Conservation (phyloP, 192 early-diverging fungal species). For the Oehlia diaphana region DNA sequence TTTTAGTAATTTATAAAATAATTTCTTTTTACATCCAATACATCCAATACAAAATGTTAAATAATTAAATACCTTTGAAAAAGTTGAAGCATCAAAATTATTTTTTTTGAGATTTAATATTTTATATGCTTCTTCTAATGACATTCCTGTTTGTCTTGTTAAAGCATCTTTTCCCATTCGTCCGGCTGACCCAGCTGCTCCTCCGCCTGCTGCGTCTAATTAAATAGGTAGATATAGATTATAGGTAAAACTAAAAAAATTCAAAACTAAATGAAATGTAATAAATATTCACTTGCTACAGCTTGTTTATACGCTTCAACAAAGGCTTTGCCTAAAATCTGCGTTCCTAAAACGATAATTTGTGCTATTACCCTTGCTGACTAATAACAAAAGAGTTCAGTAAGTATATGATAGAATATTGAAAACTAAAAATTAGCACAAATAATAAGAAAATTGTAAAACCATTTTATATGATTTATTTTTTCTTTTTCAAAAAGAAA, state of each 20-base stretch:
- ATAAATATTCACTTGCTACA: conserved; percentile 66
- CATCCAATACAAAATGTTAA: neutral
- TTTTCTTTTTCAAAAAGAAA: too few relatives aligned
- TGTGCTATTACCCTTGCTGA: conserved; percentile 73
- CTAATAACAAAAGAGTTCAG: conserved; percentile 33
- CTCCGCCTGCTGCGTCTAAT: conserved; percentile 58
- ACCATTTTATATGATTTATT: too few relatives aligned
- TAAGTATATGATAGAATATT: too few relatives aligned
- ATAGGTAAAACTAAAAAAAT: too few relatives aligned
- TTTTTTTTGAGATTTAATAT: conserved; percentile 85
- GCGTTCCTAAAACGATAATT: conserved; percentile 73
- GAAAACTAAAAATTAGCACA: too few relatives aligned
- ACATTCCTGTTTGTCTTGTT: conserved; percentile 79
- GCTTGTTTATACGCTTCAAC: conserved; percentile 92
- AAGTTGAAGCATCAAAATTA: conserved; percentile 47
- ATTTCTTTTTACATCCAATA: neutral
- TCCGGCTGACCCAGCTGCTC: conserved; percentile 21
- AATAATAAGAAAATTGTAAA: too few relatives aligned
- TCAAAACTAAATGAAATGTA: too few relatives aligned
- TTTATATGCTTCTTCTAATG: conserved; percentile 86
- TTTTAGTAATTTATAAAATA: neutral
- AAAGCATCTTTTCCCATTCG: conserved; percentile 59
- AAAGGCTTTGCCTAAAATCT: conserved; percentile 88
- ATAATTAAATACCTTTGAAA: conserved; percentile 43
- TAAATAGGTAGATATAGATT: neutral